Percentiles rank a stretch among this genome's conserved stretches.
These are phyloP conservation scores for Pseudocohnilembus persalinus DNA, from an alignment of 169 alveolate genomes.

Conservation along the genomic window DNA sequence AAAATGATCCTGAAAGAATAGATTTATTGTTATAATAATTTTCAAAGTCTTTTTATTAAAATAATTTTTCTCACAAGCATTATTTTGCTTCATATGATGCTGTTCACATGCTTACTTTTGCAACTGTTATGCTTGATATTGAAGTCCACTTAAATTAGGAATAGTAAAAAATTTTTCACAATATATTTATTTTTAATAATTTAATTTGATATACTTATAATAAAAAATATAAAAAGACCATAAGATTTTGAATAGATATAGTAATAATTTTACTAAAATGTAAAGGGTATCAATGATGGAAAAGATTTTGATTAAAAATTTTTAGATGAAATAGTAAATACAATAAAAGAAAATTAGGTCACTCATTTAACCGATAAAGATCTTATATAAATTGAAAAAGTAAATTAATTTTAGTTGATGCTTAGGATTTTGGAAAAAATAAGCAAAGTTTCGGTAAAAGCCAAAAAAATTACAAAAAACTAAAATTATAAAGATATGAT, in stretches of 20 bases:
- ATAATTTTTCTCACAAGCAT: neutral
- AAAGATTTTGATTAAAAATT: neutral
- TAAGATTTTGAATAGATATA: too few relatives aligned
- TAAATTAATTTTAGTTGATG: neutral
- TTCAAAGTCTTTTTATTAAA: conserved; percentile 1
- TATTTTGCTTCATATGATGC: conserved; percentile 6
- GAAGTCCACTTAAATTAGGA: conserved; percentile 12
- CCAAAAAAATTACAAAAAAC: too few relatives aligned
- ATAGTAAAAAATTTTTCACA: too few relatives aligned
- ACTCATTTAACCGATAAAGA: neutral
- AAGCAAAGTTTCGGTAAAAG: neutral
- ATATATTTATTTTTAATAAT: too few relatives aligned
- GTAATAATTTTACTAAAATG: too few relatives aligned
- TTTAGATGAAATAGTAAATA: neutral
- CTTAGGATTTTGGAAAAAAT: neutral
- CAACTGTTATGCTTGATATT: conserved; percentile 17
- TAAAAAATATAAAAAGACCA: too few relatives aligned
- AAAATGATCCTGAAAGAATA: conserved; percentile 31
- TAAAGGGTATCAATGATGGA: neutral
- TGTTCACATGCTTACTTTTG: conserved; percentile 29
- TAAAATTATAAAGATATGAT: neutral
- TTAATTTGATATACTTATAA: too few relatives aligned
- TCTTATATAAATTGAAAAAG: too few relatives aligned
- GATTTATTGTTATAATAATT: conserved; percentile 2
- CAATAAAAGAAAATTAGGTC: too few relatives aligned